Conservation (phyloP, 768 basidiomycete species). For the Pleurotus pulmonarius region DNA sequence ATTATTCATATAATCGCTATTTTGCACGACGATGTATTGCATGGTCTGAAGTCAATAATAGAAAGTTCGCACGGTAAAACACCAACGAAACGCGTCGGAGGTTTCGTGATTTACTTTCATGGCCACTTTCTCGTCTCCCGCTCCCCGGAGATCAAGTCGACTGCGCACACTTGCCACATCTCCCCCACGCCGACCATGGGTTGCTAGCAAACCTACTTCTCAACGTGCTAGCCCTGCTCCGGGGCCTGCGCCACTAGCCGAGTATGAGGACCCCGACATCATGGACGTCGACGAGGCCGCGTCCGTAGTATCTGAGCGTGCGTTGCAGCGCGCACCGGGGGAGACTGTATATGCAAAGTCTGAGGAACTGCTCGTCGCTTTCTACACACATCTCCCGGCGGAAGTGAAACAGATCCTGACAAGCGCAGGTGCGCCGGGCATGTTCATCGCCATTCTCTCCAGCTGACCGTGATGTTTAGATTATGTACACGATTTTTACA, state of each 20-base stretch:
- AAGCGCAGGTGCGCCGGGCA: constrained; percentile 52
- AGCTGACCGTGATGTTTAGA: neutral
- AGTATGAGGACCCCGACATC: constrained; percentile 42
- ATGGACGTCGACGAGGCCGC: constrained; percentile 69
- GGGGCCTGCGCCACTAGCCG: constrained; percentile 19
- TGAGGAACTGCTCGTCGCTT: constrained; percentile 60
- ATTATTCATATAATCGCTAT: neutral
- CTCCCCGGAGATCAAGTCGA: constrained; percentile 5
- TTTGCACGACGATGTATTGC: neutral
- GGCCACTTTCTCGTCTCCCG: constrained; percentile 2
- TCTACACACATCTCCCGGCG: constrained; percentile 67
- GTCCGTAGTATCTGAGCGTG: constrained; percentile 33
- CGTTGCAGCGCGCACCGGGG: constrained; percentile 27
- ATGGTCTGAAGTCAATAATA: neutral
- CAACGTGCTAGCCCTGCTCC: constrained; percentile 40
- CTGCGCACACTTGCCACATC: constrained; percentile 1
- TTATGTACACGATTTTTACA: constrained; percentile 44
- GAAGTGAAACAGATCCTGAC: constrained; percentile 73
- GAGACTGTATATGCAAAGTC: constrained; percentile 67
- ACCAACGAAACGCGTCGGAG: neutral
- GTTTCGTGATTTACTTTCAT: neutral
- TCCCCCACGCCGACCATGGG: constrained; percentile 4
- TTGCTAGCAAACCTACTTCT: constrained; percentile 25
- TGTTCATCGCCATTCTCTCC: neutral
- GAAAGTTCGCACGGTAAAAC: neutral